Conservation (phyloP, 768 basidiomycete genomes). For the Russula emetica region DNA sequence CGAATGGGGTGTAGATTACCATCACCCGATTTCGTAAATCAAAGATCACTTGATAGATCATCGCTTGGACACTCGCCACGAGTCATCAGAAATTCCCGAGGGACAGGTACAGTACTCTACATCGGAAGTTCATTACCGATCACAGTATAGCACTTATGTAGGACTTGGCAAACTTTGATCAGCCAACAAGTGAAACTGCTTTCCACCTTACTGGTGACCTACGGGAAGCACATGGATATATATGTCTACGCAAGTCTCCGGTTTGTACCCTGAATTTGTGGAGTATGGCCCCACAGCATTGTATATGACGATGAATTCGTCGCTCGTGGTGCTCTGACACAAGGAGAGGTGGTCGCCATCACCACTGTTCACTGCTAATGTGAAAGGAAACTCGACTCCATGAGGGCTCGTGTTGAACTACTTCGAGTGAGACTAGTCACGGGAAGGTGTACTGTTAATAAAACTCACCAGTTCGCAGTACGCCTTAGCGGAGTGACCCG, state of each 20-base stretch:
- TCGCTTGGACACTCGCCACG: no score
- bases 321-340: not conserved
- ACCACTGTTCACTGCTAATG: slow-evolving; percentile 4
- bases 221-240: not conserved
- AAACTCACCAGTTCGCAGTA: slow-evolving; percentile 15
- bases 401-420: slow-evolving; percentile 15
- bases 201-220: no score
- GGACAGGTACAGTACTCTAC: no score
- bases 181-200: no score
- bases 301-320: slow-evolving; percentile 8
- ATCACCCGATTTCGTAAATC: no score
- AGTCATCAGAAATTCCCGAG: no score
- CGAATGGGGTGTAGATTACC: no score
- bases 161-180: no score
- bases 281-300: not conserved
- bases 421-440: not conserved
- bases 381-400: slow-evolving; percentile 1
- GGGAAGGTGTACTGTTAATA: no score
- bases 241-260: not conserved
- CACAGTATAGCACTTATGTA: no score
- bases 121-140: no score
- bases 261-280: not conserved
- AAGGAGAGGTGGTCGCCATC: slow-evolving; percentile 5
- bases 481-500: not conserved
- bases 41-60: no score